Conservation (phyloP, 148 eudicot species). For the Simmondsia chinensis region DNA sequence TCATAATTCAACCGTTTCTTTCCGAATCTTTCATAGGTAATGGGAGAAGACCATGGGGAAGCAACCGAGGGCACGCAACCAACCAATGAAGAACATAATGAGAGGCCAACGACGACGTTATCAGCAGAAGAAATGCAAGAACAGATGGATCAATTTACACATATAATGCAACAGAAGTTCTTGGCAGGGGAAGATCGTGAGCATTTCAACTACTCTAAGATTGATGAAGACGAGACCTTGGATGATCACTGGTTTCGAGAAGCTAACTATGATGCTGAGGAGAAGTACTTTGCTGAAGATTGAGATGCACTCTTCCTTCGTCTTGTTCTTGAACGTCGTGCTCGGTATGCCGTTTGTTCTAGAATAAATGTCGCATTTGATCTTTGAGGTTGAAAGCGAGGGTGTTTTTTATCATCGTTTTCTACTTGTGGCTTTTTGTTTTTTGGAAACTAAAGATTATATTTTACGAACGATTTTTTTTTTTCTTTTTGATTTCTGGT, state of each 20-base stretch:
- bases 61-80: conserved; percentile 7
- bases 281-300: conserved; percentile 76
- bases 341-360: background rate
- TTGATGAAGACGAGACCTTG: conserved; percentile 73
- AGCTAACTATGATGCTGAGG: conserved; percentile 86
- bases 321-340: background rate
- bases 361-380: background rate
- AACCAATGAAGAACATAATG: conserved; percentile 13
- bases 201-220: conserved; percentile 71
- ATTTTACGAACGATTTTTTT: too few relatives aligned
- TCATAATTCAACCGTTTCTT: too few relatives aligned
- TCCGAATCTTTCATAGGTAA: too few relatives aligned
- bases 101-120: conserved; percentile 25
- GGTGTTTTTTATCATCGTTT: background rate
- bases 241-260: conserved; percentile 95
- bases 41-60: conserved; percentile 2
- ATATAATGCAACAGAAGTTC: conserved; percentile 82
- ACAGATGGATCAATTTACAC: conserved; percentile 72
- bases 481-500: too few relatives aligned
- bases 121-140: conserved; percentile 73
- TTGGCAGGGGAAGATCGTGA: conserved; percentile 74
- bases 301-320: conserved; percentile 8
- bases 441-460: too few relatives aligned
- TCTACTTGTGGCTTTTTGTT: background rate
- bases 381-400: background rate